phyloP scores from a whole-genome alignment of 2,329 filamentous ascomycete species.

The Thyridium curvatum region DNA sequence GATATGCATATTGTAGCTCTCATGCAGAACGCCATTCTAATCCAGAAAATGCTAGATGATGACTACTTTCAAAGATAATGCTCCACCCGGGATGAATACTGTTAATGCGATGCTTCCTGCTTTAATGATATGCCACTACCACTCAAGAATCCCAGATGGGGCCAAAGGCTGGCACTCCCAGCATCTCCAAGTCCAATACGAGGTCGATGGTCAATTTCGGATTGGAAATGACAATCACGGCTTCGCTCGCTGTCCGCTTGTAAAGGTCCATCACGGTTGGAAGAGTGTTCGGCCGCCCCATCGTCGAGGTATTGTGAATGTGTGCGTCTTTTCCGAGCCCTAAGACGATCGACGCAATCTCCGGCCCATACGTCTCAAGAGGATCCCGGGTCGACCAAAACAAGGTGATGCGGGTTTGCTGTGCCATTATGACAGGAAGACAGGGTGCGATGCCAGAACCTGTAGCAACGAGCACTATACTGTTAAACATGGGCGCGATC shows the following conservation, averaged over 20 bases:
- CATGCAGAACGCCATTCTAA: too few relatives aligned
- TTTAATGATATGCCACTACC: too few relatives aligned
- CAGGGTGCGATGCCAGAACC: slow-evolving; percentile 64
- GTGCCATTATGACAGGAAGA: slow-evolving; percentile 48
- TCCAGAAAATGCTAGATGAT: too few relatives aligned
- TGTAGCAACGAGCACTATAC: slow-evolving; percentile 61
- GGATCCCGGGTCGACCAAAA: slow-evolving; percentile 66
- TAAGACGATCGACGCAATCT: slow-evolving; percentile 49
- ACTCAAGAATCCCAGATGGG: slow-evolving; percentile 63
- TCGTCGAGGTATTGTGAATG: slow-evolving; percentile 58
- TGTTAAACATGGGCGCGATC: slow-evolving; percentile 59
- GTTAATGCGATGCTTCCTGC: too few relatives aligned
- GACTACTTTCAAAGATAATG: too few relatives aligned
- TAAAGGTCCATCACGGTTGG: slow-evolving; percentile 22
- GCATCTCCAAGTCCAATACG: slow-evolving; percentile 61
- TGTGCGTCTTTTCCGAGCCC: slow-evolving; percentile 54
- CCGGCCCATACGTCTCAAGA: slow-evolving; percentile 53
- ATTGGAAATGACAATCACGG: slow-evolving; percentile 69
- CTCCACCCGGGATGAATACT: too few relatives aligned
- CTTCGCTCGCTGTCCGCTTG: slow-evolving; percentile 44
- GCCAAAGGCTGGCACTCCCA: slow-evolving; percentile 62
- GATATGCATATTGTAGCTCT: too few relatives aligned
- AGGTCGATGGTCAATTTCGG: slow-evolving; percentile 60
- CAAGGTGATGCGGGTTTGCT: slow-evolving; percentile 55
- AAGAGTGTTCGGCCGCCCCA: slow-evolving; percentile 39